Base-by-base conservation (phyloP, 257 asterid genomes). In the Fraxinus anomala region DNA sequence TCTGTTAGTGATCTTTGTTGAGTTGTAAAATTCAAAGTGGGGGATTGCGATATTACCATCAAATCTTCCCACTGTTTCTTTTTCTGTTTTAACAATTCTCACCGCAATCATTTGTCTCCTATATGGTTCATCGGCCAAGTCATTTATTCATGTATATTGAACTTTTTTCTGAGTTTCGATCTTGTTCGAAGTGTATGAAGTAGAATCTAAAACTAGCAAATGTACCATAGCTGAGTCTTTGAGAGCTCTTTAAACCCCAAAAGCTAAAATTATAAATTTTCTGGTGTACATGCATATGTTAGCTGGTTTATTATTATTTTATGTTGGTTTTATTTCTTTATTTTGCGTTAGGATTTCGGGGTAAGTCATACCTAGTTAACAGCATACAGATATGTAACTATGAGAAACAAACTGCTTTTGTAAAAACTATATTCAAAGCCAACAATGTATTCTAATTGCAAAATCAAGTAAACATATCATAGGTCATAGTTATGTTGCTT, bases 131-230 rank as follows among this genome's bases (percentile, higher is more conserved):
- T 78, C 14, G 36, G 72, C 26, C 74, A 67, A 14, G 61, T 33
- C 68, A n/a, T 71, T 42, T 76, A 66, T 31, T 69, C 63, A 40
- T 66, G 33, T 56, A 23, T 78, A 68, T 51, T 70, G 76, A 77
- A 21, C 28, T 7, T 7, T 59, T 56, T 59, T 33, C n/a, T 76
- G 56, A 47, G 56, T 77, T 28, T 51, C 12, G 23, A 74, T 65
- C 78, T 77, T 80, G 74, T 33, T 69, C 24, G 44, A 73, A 75
- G 85, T 47, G 82, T 70, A 49, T 68, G 36, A 75, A 26, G 73
- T 40, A 70, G 63, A 66, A 34, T 37, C 36, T 80, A 69, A 70
- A 54, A 51, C 24, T 16, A 51, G 63, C 63, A 17, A 23, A 51
- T 16, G 19, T 59, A n/a, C 67, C 30, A 59, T 59, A 59, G 13